Conservation (phyloP, 176 grass and related monocot species). For the Olyra latifolia region DNA sequence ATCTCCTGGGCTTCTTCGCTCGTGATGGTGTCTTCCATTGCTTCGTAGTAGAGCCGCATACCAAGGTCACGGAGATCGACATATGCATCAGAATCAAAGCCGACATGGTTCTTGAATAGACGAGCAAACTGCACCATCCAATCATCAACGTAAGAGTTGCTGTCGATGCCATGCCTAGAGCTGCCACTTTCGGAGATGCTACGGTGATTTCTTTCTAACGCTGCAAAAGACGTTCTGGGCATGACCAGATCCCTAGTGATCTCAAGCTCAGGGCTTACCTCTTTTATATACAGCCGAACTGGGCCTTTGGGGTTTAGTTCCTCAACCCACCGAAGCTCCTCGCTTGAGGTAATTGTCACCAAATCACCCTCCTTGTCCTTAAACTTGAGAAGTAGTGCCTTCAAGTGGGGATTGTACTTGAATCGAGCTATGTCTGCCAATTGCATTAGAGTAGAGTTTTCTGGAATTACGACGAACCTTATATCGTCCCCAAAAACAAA, state of each 20-base stretch:
- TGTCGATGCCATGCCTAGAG: conserved; percentile 32
- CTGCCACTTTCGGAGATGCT: conserved; percentile 44
- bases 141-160: conserved; percentile 44
- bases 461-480: conserved; percentile 64
- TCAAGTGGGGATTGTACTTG: conserved; percentile 65
- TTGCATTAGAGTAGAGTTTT: conserved; percentile 51
- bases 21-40: conserved; percentile 85
- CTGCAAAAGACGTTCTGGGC: conserved; percentile 16
- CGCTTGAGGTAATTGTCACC: conserved; percentile 76
- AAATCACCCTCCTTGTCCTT: conserved; percentile 76
- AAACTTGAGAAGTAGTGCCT: conserved; percentile 62
- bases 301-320: conserved; percentile 64
- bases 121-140: conserved; percentile 85
- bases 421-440: conserved; percentile 56
- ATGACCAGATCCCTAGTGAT: conserved; percentile 48
- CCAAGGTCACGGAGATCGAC: conserved; percentile 74
- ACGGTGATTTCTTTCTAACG: conserved; percentile 36
- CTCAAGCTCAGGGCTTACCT: conserved; percentile 71
- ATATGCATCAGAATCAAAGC: conserved; percentile 70
- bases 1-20: conserved; percentile 89
- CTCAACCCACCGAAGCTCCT: conserved; percentile 81
- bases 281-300: conserved; percentile 63
- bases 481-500: conserved; percentile 74
- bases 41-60: conserved; percentile 68
- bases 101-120: conserved; percentile 78